These are phyloP conservation scores for Castanea sativa DNA, from an alignment of 306 rosid species.

Conservation along the genomic window DNA sequence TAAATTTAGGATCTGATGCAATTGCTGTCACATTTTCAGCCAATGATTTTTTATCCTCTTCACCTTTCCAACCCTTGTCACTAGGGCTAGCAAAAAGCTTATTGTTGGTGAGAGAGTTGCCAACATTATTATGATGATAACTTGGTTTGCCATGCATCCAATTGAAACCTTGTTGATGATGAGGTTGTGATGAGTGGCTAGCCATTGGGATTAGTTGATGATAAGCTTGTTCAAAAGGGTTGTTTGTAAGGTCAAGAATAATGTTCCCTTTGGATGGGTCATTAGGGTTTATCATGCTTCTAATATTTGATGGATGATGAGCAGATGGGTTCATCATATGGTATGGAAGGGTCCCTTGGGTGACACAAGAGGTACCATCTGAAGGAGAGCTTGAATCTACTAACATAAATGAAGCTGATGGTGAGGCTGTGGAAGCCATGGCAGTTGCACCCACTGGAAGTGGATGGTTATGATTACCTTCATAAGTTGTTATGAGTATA, in stretches of 20 bases:
- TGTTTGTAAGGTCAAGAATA: conserved; percentile 63
- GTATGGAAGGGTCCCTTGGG: conserved; percentile 32
- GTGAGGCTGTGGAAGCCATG: conserved; percentile 75
- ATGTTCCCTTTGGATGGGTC: conserved; percentile 58
- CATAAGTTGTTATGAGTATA: conserved; percentile 88
- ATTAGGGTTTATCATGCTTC: conserved; percentile 36
- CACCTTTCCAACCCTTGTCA: conserved; percentile 29
- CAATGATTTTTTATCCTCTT: conserved; percentile 24
- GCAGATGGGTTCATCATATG: conserved; percentile 30
- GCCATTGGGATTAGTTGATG: conserved; percentile 15
- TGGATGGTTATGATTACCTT: conserved; percentile 96
- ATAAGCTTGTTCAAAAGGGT: conserved; percentile 9
- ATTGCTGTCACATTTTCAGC: conserved; percentile 60
- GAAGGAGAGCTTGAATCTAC: conserved; percentile 53
- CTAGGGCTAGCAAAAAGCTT: conserved; percentile 12
- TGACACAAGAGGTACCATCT: conserved; percentile 30
- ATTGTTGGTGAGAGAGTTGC: background rate
- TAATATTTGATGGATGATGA: conserved; percentile 18
- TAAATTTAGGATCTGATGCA: conserved; percentile 89
- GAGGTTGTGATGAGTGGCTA: conserved; percentile 20
- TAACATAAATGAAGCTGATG: conserved; percentile 67
- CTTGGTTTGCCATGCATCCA: conserved; percentile 43
- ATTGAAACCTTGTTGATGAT: conserved; percentile 29
- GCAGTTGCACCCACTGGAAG: conserved; percentile 94
- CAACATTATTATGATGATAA: conserved; percentile 1